Base-by-base conservation (phyloP, 306 rosid species). In the Glycine soja region DNA sequence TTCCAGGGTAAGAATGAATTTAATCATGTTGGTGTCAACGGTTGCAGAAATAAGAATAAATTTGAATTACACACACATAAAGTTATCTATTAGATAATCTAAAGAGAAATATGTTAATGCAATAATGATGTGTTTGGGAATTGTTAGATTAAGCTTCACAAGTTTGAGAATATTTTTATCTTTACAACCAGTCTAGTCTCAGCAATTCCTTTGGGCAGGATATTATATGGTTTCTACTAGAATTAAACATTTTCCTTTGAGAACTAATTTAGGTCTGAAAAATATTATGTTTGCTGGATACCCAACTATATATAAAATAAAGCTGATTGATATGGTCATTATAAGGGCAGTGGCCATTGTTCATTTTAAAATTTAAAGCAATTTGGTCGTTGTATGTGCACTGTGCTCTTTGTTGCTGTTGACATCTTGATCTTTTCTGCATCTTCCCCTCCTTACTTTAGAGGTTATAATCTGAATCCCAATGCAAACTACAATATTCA, bases 261-360 rank as follows among this genome's bases (percentile, higher is more conserved):
- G 18, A 53, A 62, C 18, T 61, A 45, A 45, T 57, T 57, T 57
- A 45, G 36, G 19, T 14, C 3, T 8, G 4, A 15, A 58, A 56
- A 74, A 19, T 43, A 24, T 58, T 67, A 66, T 10, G 45, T 45
- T 32, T 59, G 34, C 24, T 10, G 18, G 70, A 24, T 45, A 65
- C 32, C 19, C 54, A 46, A 42, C 48, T 13, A 72, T 64, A 11
- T 24, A 24, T 24, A 24, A 24, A 19, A 24, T 30, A 0, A 15
- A 52, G 74, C 74, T 63, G 48, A 38, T 63, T 62, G 43, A 42
- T 71, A 63, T 80, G 83, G 30, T 58, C 52, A 36, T 64, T n/a
- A 8, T 7, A n/a, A 5, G 9, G 61, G 61, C 15, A 10, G 61
- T 15, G 61, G 10, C 18, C 24, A 42, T 18, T 70, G 16, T 34